Evolutionary conservation across 306 rosid species (phyloP), one percentile per base, ranked within the genome.

Genomic region (Fragaria nilgerrensis): DNA sequence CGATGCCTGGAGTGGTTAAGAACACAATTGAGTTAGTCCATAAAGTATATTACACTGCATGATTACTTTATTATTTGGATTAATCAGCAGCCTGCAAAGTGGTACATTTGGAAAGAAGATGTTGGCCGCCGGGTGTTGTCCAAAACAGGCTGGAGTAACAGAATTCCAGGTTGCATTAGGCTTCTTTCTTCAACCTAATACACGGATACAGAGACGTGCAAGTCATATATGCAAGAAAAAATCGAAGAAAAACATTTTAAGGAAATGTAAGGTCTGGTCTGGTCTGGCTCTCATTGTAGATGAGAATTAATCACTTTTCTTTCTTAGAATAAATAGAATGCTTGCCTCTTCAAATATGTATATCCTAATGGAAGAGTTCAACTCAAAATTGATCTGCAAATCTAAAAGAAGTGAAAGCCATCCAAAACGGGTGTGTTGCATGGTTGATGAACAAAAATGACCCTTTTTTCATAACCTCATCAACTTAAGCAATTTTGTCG

Each of bases 81-180:
- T 37, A 66, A 66, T 66, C 71, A 37, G 29, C 71, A 20, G 49
- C 43, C 71, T 36, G 48, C 44, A 48, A 79, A 76, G 23, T 65
- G 9, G 49, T 50, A 78, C 70, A 71, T 56, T n/a, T 75, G 78
- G 36, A 71, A 72, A 53, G 71, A 3, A 78, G 43, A 77, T 16
- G 86, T 76, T 52, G 73, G 34, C 34, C 34, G 4, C 34, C 34
- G 34, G 64, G 20, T 73, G 81, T 50, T 39, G 47, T 34, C 14
- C 20, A 14, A 39, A 63, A 48, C 73, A 32, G 64, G 62, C 62
- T 56, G 62, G 29, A 56, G 62, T 45, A 13, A 9, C 14, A 11
- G 14, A 27, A 34, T 25, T 23, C 80, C 62, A 75, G 43, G 62
- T 17, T 76, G 37, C 36, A 53, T 45, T 45, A 32, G 13, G 56